A percentile compares a stretch with the other conserved stretches of the same genome.
These are phyloP conservation scores for Pichia cactophila DNA, from an alignment of 1,139 yeast genomes.

Conservation along the genomic window DNA sequence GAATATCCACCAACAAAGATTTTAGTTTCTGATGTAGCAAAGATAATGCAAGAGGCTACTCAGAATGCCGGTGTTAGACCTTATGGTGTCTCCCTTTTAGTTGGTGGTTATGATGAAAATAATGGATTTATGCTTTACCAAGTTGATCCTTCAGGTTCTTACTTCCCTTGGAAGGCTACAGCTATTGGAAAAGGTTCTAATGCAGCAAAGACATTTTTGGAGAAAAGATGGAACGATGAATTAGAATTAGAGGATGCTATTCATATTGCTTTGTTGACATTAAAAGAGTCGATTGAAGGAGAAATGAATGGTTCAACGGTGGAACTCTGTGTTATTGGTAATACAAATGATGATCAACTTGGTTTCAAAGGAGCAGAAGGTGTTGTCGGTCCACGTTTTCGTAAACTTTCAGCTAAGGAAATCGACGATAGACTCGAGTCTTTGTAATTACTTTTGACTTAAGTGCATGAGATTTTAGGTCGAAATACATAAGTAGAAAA, in stretches of 20 bases:
- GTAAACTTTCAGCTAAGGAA: slow-evolving; percentile 79
- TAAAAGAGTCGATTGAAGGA: slow-evolving; percentile 96
- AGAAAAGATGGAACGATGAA: slow-evolving; percentile 97
- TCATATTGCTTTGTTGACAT: slow-evolving; percentile 87
- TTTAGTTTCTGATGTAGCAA: slow-evolving; percentile 89
- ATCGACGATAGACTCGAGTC: slow-evolving; percentile 93
- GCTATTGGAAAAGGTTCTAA: slow-evolving; percentile 95
- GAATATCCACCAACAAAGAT: slow-evolving; percentile 97
- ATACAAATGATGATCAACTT: slow-evolving; percentile 70
- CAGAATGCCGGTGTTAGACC: slow-evolving; percentile 99
- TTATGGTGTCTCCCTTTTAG: slow-evolving; percentile 87
- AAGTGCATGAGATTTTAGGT: not conserved
- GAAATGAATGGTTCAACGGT: slow-evolving; percentile 96
- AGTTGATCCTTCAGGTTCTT: slow-evolving; percentile 97
- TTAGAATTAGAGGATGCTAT: slow-evolving; percentile 96
- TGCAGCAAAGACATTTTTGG: slow-evolving; percentile 93
- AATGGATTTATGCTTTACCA: slow-evolving; percentile 82
- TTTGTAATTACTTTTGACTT: slow-evolving; percentile 36
- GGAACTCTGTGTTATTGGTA: slow-evolving; percentile 84
- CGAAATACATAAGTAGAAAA: not conserved
- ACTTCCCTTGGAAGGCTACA: slow-evolving; percentile 99
- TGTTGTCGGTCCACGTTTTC: slow-evolving; percentile 79
- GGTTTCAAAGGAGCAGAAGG: slow-evolving; percentile 81
- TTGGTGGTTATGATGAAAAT: slow-evolving; percentile 87
- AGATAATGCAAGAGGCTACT: slow-evolving; percentile 96